These are phyloP conservation scores for Lactarius deliciosus DNA, from an alignment of 768 basidiomycete species.

Conservation along the genomic window DNA sequence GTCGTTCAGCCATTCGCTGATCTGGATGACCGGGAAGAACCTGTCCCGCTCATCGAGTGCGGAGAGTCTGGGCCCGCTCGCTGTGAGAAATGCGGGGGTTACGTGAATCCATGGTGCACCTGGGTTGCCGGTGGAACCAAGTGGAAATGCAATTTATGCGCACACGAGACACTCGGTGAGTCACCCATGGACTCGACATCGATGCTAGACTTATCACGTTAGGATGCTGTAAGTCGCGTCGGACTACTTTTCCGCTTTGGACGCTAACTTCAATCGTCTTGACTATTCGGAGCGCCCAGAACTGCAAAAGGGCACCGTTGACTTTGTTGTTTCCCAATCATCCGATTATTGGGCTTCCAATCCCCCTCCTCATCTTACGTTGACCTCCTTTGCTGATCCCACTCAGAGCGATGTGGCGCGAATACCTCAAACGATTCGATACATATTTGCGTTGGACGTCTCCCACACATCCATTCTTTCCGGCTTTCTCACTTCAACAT, in stretches of 20 bases:
- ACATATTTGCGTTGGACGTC: slow-evolving; percentile 88
- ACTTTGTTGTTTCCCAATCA: slow-evolving; percentile 68
- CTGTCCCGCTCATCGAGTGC: slow-evolving; percentile 73
- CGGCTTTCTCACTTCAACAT: slow-evolving; percentile 69
- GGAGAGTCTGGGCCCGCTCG: slow-evolving; percentile 75
- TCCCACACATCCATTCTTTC: slow-evolving; percentile 63
- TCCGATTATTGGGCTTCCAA: slow-evolving; percentile 84
- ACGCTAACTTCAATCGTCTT: slow-evolving; percentile 70
- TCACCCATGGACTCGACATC: background rate
- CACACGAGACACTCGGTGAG: slow-evolving; percentile 80
- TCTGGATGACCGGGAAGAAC: slow-evolving; percentile 73
- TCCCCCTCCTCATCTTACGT: slow-evolving; percentile 52
- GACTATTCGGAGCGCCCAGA: slow-evolving; percentile 85
- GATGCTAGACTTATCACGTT: slow-evolving; percentile 8
- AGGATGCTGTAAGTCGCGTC: slow-evolving; percentile 53
- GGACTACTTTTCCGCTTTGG: slow-evolving; percentile 84
- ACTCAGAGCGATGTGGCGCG: slow-evolving; percentile 45
- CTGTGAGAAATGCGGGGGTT: slow-evolving; percentile 81
- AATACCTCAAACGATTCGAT: slow-evolving; percentile 63
- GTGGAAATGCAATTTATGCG: slow-evolving; percentile 94
- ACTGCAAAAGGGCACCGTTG: slow-evolving; percentile 86
- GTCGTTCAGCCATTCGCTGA: slow-evolving; percentile 90
- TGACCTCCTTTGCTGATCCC: slow-evolving; percentile 54
- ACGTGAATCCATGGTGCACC: slow-evolving; percentile 91
- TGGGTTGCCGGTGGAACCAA: slow-evolving; percentile 80